Evolutionary conservation across 768 basidiomycete species (phyloP), one percentile per base, ranked within the genome.

Genomic region (Tulasnella sp.): DNA sequence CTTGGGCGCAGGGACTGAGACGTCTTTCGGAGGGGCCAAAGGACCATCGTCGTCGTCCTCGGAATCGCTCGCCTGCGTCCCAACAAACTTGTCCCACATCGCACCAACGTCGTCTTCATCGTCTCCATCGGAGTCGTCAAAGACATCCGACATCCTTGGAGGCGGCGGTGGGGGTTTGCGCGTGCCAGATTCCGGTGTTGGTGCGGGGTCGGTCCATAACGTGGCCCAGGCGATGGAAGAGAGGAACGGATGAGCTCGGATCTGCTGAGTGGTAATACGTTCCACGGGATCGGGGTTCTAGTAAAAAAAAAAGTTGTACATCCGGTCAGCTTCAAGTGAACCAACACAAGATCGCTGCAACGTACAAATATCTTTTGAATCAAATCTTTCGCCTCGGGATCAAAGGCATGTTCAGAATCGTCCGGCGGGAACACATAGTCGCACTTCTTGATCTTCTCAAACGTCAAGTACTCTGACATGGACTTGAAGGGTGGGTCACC

Each of bases 401-500:
- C 93, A 80, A 97, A 96, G 0, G 89, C 91, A 11, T 91, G 90
- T 0, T 97, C 95, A 25, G 73, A 74, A 22, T 58, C 54, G 58
- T 74, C 54, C 7, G 73, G 73, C 73, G 73, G 73, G 81, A 96
- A 93, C 22, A 88, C 85, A 84, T 95, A 98, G 67, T 97, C 92
- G 68, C 93, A 85, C 67, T 89, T 87, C 83, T 96, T 92, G 83
- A 99, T 93, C 84, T 94, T 95, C 81, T 97, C 91, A 88, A 95
- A 96, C 39, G 93, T 97, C 77, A 97, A 88, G 81, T 96, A 98
- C 77, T 98, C 94, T 0, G 96, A 95, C 7, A 90, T 85, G 4
- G 92, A 96, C 78, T 93, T 89, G 85, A 99, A 99, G 1, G 96
- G 93, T 79, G 96, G 96, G 54, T 89, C 89, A 49, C 96, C 97